Conservation (phyloP, 2,329 filamentous ascomycete genomes). For the Curvularia lunata region DNA sequence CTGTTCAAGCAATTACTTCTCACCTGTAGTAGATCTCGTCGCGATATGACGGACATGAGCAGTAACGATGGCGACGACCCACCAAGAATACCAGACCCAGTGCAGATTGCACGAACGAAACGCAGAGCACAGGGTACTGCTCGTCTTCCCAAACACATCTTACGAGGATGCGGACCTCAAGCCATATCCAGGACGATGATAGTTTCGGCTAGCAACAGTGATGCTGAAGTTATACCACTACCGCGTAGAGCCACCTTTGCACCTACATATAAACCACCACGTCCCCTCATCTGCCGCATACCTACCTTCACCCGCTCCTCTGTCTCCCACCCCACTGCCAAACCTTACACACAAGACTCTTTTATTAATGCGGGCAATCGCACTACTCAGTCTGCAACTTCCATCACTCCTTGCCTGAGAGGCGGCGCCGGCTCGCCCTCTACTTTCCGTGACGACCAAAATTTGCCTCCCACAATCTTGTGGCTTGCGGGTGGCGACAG, state of each 20-base stretch:
- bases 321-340: background rate
- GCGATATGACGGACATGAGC: background rate
- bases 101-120: background rate
- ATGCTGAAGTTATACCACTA: background rate
- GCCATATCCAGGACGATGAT: background rate
- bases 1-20: slow-evolving; percentile 10
- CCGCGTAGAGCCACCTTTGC: background rate
- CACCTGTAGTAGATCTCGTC: slow-evolving; percentile 2
- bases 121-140: slow-evolving; percentile 4
- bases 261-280: background rate
- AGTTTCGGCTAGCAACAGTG: background rate
- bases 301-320: background rate
- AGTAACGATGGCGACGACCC: slow-evolving; percentile 3
- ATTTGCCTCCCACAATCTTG: slow-evolving; percentile 26
- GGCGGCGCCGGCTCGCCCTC: slow-evolving; percentile 24
- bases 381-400: background rate
- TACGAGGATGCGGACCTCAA: background rate
- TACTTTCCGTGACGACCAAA: slow-evolving; percentile 10
- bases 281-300: background rate
- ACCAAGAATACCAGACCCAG: background rate
- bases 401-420: slow-evolving; percentile 13
- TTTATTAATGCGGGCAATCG: background rate
- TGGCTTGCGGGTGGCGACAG: slow-evolving; percentile 39
- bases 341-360: background rate
- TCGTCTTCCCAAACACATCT: slow-evolving; percentile 1